Base-by-base conservation (phyloP, 164 flowering plant genomes). In the Echeveria elegans region DNA sequence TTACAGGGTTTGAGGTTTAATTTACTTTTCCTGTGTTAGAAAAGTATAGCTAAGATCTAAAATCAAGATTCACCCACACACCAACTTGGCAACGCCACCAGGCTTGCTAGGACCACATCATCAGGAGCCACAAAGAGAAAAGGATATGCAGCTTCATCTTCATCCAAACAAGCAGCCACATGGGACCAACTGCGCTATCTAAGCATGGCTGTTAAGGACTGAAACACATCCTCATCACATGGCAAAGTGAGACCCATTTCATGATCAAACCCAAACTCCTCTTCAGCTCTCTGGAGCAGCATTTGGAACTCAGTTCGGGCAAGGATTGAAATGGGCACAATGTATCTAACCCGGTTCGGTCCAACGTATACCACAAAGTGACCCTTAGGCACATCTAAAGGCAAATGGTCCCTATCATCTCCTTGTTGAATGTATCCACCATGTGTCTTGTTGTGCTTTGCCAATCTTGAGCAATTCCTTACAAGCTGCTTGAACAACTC, bases 231-330 rank as follows among this genome's bases (percentile, higher is more conserved):
- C 30, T 53, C 59, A 53, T 53, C 29, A 12, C 59, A 53, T 2
- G 59, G 59, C 59, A 53, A 24, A 7, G 59, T 53, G 59, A 53
- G 59, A 53, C 59, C 59, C 59, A 53, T 21, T 53, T 53, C 59
- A 26, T 53, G 59, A 53, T 53, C 59, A 53, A 53, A 53, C 59
- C 59, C 59, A 24, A 53, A 53, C 59, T 53, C 59, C 59, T 53
- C 59, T 15, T 24, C 59, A 23, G 59, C 59, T 24, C 28, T 53
- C 29, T 53, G 59, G 30, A 53, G 59, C 59, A 53, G 30, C 59
- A 53, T 53, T 53, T 53, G 59, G 30, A 53, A 53, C 59, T 53
- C 59, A 1, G 59, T 24, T 53, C 59, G 59, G 29, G 59, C 24
- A 11, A 53, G 59, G 59, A 53, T 21, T 26, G 30, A 53, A 53